Conservation (phyloP, 768 basidiomycete species). For the Lactifluus echinatus region DNA sequence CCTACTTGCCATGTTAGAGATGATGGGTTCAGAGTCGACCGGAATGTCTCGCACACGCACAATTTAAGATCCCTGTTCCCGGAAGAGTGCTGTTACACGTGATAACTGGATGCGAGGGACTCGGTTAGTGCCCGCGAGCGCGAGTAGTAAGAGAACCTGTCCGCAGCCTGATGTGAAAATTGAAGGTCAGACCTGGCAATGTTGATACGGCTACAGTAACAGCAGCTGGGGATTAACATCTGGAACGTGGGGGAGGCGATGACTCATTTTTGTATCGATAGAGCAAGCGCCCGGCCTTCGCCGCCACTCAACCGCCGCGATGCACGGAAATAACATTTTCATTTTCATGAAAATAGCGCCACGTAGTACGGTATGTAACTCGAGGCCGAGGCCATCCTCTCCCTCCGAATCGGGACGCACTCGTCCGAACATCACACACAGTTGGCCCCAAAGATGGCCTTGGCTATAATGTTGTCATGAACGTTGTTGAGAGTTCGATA, state of each 20-base stretch:
- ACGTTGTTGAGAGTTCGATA: slow-evolving; percentile 13
- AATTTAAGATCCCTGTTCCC: neutral
- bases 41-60: neutral
- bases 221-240: neutral
- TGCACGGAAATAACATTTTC: too few species aligned
- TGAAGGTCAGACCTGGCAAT: too few species aligned
- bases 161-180: too few species aligned
- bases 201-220: too few species aligned
- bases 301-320: neutral
- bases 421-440: neutral
- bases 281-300: neutral
- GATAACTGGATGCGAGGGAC: neutral
- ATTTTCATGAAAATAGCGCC: too few species aligned
- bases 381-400: too few species aligned
- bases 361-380: too few species aligned
- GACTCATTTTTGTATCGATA: slow-evolving; percentile 1
- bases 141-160: too few species aligned
- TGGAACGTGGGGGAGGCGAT: neutral
- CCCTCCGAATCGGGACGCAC: neutral
- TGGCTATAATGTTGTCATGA: neutral
- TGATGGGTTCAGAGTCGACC: neutral
- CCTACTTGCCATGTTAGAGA: slow-evolving; percentile 43
- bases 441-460: neutral
- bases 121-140: too few species aligned
- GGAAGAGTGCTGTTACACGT: neutral